Evolutionary conservation across 116 monocot species (phyloP).

Genomic region (Phalaenopsis hybrid): DNA sequence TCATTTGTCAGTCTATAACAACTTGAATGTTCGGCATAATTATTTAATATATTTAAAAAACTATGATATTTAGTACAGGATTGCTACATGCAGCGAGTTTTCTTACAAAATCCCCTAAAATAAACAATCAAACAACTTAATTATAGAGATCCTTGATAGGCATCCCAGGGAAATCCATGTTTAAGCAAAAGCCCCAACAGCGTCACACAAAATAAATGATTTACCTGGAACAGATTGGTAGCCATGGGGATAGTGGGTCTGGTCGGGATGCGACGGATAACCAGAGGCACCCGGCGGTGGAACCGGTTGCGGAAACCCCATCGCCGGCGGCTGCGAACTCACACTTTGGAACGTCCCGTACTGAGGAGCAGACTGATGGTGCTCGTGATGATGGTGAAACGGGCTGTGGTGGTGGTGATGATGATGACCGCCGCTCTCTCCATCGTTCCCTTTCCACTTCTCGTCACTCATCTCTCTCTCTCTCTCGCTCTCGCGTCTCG

Average conservation of each 20-base stretch:
- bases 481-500: not conserved
- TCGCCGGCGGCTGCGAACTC: conserved; percentile 29
- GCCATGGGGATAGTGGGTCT: conserved; percentile 39
- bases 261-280: conserved; percentile 14
- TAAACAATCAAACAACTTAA: too few species aligned
- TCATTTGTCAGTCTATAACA: not conserved
- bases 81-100: not conserved
- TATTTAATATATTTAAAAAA: not conserved
- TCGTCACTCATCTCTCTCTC: conserved; percentile 6
- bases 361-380: conserved; percentile 14
- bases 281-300: conserved; percentile 47
- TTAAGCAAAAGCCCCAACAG: not conserved
- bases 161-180: not conserved
- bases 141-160: not conserved
- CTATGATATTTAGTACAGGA: not conserved
- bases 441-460: conserved; percentile 6
- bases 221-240: conserved; percentile 64
- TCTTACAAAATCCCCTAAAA: not conserved
- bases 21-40: not conserved
- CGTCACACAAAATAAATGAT: not conserved
- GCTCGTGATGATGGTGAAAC: conserved; percentile 11
- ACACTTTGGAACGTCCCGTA: conserved; percentile 50
- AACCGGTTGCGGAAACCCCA: conserved; percentile 56
- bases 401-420: conserved; percentile 9
- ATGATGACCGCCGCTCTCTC: conserved; percentile 13